Evolutionary conservation across 495 filamentous ascomycete genomes (phyloP).

Genomic region (Astrothelium subdiscretum): DNA sequence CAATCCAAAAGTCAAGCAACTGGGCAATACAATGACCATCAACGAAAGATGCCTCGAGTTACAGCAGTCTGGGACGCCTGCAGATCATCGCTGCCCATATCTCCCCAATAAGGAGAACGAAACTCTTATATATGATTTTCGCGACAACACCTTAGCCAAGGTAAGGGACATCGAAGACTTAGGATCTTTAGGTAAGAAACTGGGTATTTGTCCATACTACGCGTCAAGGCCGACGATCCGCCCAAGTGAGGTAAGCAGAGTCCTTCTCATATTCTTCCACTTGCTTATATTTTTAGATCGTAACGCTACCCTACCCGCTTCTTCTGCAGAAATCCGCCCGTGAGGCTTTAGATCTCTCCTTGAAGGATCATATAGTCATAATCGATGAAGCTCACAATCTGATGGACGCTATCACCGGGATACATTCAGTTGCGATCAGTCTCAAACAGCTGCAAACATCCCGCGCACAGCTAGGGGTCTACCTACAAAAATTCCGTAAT

Average conservation of each 20-base stretch:
- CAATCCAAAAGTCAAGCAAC: conserved; percentile 62
- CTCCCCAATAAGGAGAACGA: conserved; percentile 69
- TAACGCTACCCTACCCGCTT: conserved; percentile 87
- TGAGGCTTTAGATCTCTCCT: conserved; percentile 72
- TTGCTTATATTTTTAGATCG: conserved; percentile 46
- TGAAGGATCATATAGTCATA: conserved; percentile 80
- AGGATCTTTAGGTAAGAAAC: conserved; percentile 58
- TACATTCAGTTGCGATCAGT: conserved; percentile 70
- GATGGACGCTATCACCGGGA: conserved; percentile 84
- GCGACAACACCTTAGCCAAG: conserved; percentile 76
- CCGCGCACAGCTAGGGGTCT: conserved; percentile 61
- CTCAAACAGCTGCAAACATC: conserved; percentile 59
- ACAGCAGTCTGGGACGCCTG: conserved; percentile 59
- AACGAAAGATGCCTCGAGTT: conserved; percentile 92
- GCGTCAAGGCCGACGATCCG: conserved; percentile 74
- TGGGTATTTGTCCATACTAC: conserved; percentile 91
- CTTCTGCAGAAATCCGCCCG: conserved; percentile 81
- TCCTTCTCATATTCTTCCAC: neutral
- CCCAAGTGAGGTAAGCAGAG: conserved; percentile 54
- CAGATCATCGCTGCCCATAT: conserved; percentile 62
- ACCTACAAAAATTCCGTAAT: conserved; percentile 78
- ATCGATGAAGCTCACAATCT: conserved; percentile 97
- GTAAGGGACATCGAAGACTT: conserved; percentile 93
- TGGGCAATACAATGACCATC: conserved; percentile 68
- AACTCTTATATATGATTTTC: conserved; percentile 60